Evolutionary conservation across 139 green algal species (phyloP), one percentile per base, ranked within the genome.

Genomic region (Chlorella sp.): DNA sequence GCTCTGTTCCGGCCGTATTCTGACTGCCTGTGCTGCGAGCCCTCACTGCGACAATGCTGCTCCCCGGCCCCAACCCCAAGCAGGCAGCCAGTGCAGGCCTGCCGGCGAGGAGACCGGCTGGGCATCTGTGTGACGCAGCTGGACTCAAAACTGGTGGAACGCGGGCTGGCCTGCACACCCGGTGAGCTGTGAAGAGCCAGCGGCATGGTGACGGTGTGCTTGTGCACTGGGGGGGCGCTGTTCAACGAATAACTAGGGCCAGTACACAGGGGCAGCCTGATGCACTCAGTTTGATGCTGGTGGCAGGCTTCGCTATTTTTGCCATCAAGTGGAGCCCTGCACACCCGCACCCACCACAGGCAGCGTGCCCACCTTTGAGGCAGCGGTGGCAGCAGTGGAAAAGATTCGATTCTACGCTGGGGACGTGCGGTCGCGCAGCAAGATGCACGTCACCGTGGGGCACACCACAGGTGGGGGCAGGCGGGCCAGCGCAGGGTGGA

Each of bases 91-190:
- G 93, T 97, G 34, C 82, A 78, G 44, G 73, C 30, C 0, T 90
- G 82, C 43, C 38, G 77, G 46, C 84, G 88, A 88, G 94, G 96
- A 1, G 96, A 99, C 87, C 82, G 97, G 0, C 90, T 95, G 24
- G 97, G 94, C 22, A 88, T 99, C 4, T 98, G 96, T 78, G 92
- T 99, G 16, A 95, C 96, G 0, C 90, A 97, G 83, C 92, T 99
- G 44, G 94, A 98, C 85, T 41, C 96, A 2, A 88, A 84, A 30
- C 58, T 90, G 1, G 56, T 99, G 19, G 97, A 99, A 88, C 83
- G 97, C 4, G 95, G 94, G 6, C 56, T 98, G 30, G 91, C 92
- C n/a, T 91, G 88, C 43, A 76, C 89, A 0, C 95, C 96, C 8
- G 81, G 81, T 81, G 24, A 2, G 76, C 17, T 48, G 68, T 24